Evolutionary conservation across 1,284 basidiomycete genomes (phyloP), one percentile per base, ranked within the genome.

Genomic region (Puccinia novopanici): DNA sequence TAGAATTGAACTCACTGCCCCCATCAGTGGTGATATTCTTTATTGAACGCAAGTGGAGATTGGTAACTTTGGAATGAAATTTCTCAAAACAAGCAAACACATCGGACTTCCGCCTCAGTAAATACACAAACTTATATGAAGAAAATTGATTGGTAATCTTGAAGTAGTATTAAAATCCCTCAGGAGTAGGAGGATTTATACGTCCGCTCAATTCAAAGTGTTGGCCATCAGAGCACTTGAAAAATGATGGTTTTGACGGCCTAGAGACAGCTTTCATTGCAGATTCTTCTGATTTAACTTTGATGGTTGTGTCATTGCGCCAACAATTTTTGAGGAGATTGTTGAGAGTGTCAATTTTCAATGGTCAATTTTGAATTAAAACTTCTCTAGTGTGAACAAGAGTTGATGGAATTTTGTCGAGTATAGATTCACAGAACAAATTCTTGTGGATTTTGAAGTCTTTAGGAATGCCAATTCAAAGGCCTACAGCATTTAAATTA

Each of bases 11-110:
- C n/a, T n/a, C n/a, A n/a, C n/a, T n/a, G n/a, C n/a, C n/a, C n/a
- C n/a, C n/a, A n/a, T n/a, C n/a, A n/a, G n/a, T 81, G 3, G 84
- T 82, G 5, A 86, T n/a, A 6, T 80, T 86, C 71, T 85, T 86
- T 72, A 89, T 84, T 37, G 76, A 82, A n/a, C 19, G 8, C 0
- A 83, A 84, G 22, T 82, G 82, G 30, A 82, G 74, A 24, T 81
- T 83, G 65, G 85, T 83, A 6, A 83, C 42, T n/a, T 2, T 2
- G 3, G 12, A n/a, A 22, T 50, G 40, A 52, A 54, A 77, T 34
- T 34, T n/a, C 19, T 30, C 6, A 55, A 77, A 77, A 22, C 3
- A 50, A 12, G 37, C n/a, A 65, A 75, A 65, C 13, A 37, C 57
- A 13, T 75, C 74, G 12, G 74, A 75, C 45, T 75, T 75, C 13